Base-by-base conservation (phyloP, 169 alveolate species). In the Cryptosporidium sp. region DNA sequence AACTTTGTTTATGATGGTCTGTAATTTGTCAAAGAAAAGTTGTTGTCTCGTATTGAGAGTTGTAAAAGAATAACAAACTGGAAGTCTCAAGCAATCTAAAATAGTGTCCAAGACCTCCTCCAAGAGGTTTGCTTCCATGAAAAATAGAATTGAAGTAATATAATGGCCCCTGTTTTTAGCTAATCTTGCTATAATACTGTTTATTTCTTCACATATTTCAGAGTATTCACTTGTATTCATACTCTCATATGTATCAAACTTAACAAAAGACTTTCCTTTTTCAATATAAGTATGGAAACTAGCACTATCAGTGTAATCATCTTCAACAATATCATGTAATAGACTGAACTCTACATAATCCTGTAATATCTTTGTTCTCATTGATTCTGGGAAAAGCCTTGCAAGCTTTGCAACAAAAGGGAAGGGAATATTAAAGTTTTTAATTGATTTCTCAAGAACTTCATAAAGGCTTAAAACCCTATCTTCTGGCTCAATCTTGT, bases 1-100 rank as follows among this genome's bases (percentile, higher is more conserved):
- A 8, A 80, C 73, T n/a, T 80, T 65, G 48, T 42, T 39, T 12
- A 80, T 37, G 21, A 65, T 60, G 5, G 68, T 48, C 60, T 80
- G 89, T 18, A 80, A 48, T 51, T 80, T 80, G 33, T 80, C 89
- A 60, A 80, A 80, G 67, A 80, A 80, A n/a, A 62, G 89, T 48
- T 80, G 73, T 48, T 80, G 89, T 48, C 67, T 60, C 10, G 89
- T 80, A 18, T 60, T 62, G 26, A 80, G 53, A 4, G 89, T 39
- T 8, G 75, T 65, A 39, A 80, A 80, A 4, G 89, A 80, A 16
- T 60, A 62, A 31, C 89, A 80, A 10, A 80, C 75, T 26, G 89
- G 89, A 7, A 80, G 44, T 37, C 44, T 60, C 16, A 80, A 58
- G 52, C 89, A 80, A 33, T 80, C 89, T 14, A 80, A 23, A 26